Conservation (phyloP, 2,329 filamentous ascomycete genomes). For the Metarhizium sp. region DNA sequence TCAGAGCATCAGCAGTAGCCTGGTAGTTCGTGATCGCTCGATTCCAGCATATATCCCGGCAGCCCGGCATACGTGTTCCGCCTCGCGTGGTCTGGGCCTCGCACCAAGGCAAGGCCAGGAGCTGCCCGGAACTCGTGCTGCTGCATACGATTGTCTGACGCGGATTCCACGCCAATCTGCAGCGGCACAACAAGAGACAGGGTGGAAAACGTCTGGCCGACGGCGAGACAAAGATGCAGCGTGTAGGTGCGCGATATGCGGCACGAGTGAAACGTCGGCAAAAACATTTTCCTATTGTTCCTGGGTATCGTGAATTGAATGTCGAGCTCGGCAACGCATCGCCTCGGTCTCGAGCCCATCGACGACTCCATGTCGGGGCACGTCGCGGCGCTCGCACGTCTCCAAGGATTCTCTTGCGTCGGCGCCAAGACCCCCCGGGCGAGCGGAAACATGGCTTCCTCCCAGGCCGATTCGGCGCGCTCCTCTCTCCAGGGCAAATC, state of each 20-base stretch:
- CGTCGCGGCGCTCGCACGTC: not conserved
- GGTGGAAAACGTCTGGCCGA: not conserved
- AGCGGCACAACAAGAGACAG: not conserved
- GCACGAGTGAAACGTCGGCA: not conserved
- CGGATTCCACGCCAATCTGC: not conserved
- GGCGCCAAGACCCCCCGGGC: fast-evolving
- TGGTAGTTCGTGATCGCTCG: not conserved
- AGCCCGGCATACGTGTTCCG: not conserved
- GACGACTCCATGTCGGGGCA: not conserved
- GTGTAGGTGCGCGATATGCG: not conserved
- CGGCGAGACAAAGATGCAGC: not conserved
- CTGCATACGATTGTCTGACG: not conserved
- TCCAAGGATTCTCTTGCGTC: not conserved
- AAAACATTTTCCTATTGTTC: not conserved
- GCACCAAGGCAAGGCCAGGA: not conserved
- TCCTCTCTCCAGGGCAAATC: not conserved
- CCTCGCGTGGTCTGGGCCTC: not conserved
- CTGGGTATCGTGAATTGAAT: not conserved
- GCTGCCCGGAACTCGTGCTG: not conserved
- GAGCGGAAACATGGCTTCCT: not conserved
- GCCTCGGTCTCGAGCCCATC: not conserved
- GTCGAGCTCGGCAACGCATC: not conserved
- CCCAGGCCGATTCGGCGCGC: not conserved
- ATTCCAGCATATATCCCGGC: not conserved
- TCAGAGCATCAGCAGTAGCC: not conserved